These are phyloP conservation scores for Naegleria lovaniensis DNA, from an alignment of 208 protist species.

Conservation along the genomic window DNA sequence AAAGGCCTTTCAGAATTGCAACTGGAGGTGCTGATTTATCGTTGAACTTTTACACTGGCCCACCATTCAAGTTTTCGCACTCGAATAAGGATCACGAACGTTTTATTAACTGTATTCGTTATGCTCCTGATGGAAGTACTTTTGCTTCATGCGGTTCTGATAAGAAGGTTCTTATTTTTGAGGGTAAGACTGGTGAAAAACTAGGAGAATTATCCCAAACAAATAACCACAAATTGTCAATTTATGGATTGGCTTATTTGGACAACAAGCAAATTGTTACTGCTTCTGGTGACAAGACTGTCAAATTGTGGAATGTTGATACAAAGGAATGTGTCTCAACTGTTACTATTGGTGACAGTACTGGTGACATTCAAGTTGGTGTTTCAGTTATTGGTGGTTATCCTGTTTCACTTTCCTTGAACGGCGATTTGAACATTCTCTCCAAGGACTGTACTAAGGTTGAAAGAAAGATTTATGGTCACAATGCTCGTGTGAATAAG, in stretches of 20 bases:
- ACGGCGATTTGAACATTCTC: neutral
- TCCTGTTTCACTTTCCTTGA: neutral
- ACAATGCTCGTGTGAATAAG: neutral
- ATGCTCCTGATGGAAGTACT: conserved; percentile 47
- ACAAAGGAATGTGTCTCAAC: conserved; percentile 6
- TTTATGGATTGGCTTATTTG: conserved; percentile 35
- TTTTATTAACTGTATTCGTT: conserved; percentile 61
- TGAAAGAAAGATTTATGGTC: neutral
- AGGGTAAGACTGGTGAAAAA: conserved; percentile 51
- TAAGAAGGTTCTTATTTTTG: conserved; percentile 36
- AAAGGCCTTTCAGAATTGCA: conserved; percentile 49
- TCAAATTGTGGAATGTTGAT: conserved; percentile 43
- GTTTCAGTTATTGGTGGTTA: neutral
- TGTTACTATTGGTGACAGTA: neutral
- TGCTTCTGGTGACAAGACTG: conserved; percentile 44
- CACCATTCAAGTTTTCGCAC: conserved; percentile 56
- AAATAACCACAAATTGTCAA: conserved; percentile 48
- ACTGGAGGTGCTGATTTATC: conserved; percentile 47
- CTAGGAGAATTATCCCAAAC: neutral
- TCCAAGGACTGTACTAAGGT: neutral
- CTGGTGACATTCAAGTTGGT: conserved; percentile 21
- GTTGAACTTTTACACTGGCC: conserved; percentile 61
- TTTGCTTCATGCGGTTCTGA: conserved; percentile 47
- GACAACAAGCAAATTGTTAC: conserved; percentile 33
- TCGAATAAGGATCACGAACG: conserved; percentile 42